Conservation (phyloP, 345 rosid genomes). For the Abelmoschus esculentus region DNA sequence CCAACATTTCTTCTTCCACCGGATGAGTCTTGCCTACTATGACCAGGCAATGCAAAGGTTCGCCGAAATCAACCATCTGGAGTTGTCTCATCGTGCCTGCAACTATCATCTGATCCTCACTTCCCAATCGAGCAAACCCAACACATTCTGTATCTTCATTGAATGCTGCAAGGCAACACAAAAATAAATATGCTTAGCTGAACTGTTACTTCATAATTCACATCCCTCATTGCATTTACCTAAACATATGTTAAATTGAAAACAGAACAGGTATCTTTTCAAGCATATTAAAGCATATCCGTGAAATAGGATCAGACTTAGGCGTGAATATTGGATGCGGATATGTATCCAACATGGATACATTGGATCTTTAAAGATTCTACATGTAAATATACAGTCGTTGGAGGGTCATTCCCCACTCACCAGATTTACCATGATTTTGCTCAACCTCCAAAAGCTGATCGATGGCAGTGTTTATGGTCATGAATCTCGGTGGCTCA, state of each 20-base stretch:
- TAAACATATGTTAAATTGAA: background rate
- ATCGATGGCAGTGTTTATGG: slow-evolving; percentile 74
- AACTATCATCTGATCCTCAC: slow-evolving; percentile 75
- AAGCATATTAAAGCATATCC: too few species aligned
- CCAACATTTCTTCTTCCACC: slow-evolving; percentile 83
- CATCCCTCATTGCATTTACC: background rate
- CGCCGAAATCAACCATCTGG: slow-evolving; percentile 61
- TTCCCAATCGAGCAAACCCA: slow-evolving; percentile 81
- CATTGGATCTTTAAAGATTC: background rate
- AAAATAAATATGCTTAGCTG: background rate
- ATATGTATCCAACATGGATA: background rate
- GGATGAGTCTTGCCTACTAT: slow-evolving; percentile 79
- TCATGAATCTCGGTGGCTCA: slow-evolving; percentile 87
- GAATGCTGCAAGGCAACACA: slow-evolving; percentile 35
- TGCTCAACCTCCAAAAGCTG: slow-evolving; percentile 85
- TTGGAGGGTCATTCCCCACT: slow-evolving; percentile 9
- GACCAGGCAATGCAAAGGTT: slow-evolving; percentile 82
- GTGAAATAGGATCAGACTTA: too few species aligned
- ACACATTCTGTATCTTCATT: slow-evolving; percentile 62
- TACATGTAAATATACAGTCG: background rate
- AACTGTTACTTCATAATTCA: background rate
- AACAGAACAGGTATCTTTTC: too few species aligned
- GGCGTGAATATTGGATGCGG: background rate
- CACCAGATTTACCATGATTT: slow-evolving; percentile 49
- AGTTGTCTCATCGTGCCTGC: slow-evolving; percentile 75